Percentiles rank a stretch among this genome's conserved stretches.
These are phyloP conservation scores for Nicotiana undulata DNA, from an alignment of 257 asterid species.

Conservation along the genomic window DNA sequence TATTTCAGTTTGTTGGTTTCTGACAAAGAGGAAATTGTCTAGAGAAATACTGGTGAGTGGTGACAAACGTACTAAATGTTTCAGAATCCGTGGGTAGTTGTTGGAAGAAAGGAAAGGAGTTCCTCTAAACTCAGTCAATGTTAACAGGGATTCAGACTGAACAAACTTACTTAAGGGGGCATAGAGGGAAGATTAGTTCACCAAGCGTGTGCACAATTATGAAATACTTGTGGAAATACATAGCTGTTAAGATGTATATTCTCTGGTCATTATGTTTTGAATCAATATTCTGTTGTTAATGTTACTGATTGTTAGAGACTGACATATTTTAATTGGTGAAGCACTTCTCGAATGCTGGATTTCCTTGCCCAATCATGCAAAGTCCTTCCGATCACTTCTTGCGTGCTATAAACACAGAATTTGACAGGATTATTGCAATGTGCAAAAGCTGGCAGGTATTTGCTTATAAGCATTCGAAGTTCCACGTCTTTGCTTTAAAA, in stretches of 20 bases:
- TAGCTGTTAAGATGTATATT: background rate
- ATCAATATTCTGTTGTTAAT: background rate
- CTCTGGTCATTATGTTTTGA: background rate
- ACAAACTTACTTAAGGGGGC: background rate
- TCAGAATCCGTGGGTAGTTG: background rate
- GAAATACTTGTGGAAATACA: background rate
- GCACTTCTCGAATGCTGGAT: slow-evolving; percentile 99
- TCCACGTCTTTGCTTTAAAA: background rate
- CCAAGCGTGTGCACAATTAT: background rate
- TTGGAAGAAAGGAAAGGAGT: background rate
- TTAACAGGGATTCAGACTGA: background rate
- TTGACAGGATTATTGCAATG: slow-evolving; percentile 94
- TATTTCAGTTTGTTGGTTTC: background rate
- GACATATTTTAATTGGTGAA: slow-evolving; percentile 27
- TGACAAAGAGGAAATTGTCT: background rate
- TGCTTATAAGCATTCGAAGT: slow-evolving; percentile 4
- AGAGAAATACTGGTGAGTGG: background rate
- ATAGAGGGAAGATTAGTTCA: background rate
- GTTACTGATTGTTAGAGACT: background rate
- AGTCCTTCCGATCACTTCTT: slow-evolving; percentile 98
- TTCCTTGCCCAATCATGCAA: slow-evolving; percentile 99
- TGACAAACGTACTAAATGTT: background rate
- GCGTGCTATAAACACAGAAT: slow-evolving; percentile 92
- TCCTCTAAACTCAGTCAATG: background rate
- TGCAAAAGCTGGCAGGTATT: slow-evolving; percentile 99